Base-by-base conservation (phyloP, 257 asterid genomes). In the Lycium barbarum region DNA sequence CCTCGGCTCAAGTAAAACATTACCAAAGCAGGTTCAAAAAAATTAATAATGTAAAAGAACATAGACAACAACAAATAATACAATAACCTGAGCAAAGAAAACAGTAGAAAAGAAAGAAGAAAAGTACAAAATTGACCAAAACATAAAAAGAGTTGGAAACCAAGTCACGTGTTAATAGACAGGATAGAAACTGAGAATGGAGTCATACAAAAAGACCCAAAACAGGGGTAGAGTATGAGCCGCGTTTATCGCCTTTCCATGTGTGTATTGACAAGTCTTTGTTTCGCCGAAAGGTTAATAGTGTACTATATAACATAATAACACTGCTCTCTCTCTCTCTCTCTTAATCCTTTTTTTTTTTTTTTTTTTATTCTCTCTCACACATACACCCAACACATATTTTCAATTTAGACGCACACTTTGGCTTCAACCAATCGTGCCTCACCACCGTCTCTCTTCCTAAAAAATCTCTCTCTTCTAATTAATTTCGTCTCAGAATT, bases 351-450 rank as follows among this genome's bases (percentile, higher is more conserved):
- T 26, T 26, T 55, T 18, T 59, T n/a, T 0, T 33, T 3, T 3
- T 38, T 22, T 47, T 18, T n/a, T 83, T 72, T 58, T 26, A 26
- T 26, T 26, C 58, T 20, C 80, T 33, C 73, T 2, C 84, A 6
- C 54, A 61, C 36, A 35, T 14, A 55, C 81, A 62, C 78, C 36
- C 87, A 61, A 58, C 59, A 58, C 79, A 58, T 22, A 53, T 81
- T 45, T 67, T 80, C 65, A 22, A 55, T 62, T 83, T 59, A 67
- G 81, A 67, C 66, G 63, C 86, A 38, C 87, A 76, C 80, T 47
- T 33, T 26, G 83, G 68, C 54, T 74, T 55, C 84, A 71, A 85
- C 89, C 90, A 88, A 88, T 84, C 90, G 66, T 58, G 61, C 63
- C 49, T n/a, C 79, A 26, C 84, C 85, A 83, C 89, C 83, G 49